phyloP scores from a whole-genome alignment of 176 grass and related monocot species.

The Eleusine indica region DNA sequence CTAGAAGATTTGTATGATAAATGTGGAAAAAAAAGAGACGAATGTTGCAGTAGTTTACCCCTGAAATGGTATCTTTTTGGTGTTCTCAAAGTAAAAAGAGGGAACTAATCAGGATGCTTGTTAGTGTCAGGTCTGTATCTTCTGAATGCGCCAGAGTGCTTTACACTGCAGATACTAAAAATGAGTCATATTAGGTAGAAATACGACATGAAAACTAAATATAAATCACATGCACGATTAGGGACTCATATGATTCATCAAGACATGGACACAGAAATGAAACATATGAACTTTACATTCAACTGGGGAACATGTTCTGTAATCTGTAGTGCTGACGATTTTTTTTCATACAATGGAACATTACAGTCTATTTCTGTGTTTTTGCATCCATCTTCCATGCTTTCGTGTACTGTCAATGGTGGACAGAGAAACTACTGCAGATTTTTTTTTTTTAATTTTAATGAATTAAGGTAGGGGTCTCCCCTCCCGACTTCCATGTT shows the following conservation, averaged over 20 bases:
- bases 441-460: too few relatives aligned
- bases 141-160: not conserved
- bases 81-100: not conserved
- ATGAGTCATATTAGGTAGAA: not conserved
- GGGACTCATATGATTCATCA: not conserved
- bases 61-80: not conserved
- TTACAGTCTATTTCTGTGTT: not conserved
- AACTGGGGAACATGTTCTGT: conserved; percentile 12
- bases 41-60: not conserved
- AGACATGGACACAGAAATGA: not conserved
- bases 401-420: not conserved
- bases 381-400: not conserved
- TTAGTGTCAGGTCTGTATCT: not conserved
- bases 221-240: not conserved
- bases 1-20: not conserved
- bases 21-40: not conserved
- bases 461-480: too few relatives aligned
- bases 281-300: not conserved
- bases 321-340: not conserved
- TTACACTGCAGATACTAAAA: not conserved
- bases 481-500: not conserved
- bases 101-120: not conserved
- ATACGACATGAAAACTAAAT: not conserved
- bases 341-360: not conserved
- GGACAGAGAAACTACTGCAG: not conserved